Base-by-base conservation (phyloP, 441 rosid genomes). In the Eruca vesicaria region DNA sequence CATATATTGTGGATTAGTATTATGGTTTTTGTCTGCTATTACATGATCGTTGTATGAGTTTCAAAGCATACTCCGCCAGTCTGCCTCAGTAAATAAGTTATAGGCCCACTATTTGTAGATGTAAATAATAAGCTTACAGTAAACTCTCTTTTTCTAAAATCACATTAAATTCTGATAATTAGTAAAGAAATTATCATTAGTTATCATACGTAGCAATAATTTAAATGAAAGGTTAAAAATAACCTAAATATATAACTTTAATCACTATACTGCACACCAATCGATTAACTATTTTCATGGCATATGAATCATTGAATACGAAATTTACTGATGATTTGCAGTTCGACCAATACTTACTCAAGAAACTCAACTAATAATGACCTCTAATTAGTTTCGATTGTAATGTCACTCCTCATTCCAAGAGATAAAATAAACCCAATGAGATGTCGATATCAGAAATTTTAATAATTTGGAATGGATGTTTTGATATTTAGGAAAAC, bases 161-260 rank as follows among this genome's bases (percentile, higher is more conserved):
- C 68, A 77, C 20, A 65, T 2, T 48, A 58, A 69, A 9, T 21
- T 45, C 2, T 56, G 66, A 68, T 67, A 71, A 72, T 41, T 63
- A n/a, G 43, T 70, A 67, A 66, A 57, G 58, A 63, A 64, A 68
- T n/a, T 71, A 58, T 77, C 77, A 71, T 67, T 62, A 59, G 43
- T 76, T 31, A 66, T 62, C 58, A 77, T 66, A 62, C 57, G 43
- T 68, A 68, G 68, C 58, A 73, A 68, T 9, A 55, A 19, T 68
- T 35, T 45, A 45, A 15, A 45, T 45, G 53, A 45, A 45, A 45
- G 9, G 53, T 45, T 45, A 45, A 45, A 45, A 45, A 45, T 45
- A 45, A 15, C 2, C 20, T 28, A 45, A 68, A 15, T 80, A 84
- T 84, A 80, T 82, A 81, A 77, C 35, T 58, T 80, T 78, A 80